Percentiles rank a stretch among this genome's conserved stretches.
phyloP scores from a whole-genome alignment of 768 basidiomycete genomes.

The Leccinum disarticulatum region DNA sequence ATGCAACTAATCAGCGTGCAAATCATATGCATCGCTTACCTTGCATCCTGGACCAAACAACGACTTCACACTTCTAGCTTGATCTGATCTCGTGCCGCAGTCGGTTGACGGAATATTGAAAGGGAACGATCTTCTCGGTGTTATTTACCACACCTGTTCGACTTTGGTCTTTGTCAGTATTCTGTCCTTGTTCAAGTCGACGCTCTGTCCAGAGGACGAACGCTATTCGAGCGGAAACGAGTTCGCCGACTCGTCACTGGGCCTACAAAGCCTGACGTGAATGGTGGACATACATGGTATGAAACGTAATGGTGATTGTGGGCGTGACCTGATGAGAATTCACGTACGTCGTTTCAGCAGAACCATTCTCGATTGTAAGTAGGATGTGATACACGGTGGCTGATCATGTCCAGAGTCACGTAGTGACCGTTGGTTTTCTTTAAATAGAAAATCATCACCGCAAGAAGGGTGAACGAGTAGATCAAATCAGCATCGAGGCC shows the following conservation, averaged over 20 bases:
- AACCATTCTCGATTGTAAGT: not conserved
- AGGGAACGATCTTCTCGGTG: not conserved
- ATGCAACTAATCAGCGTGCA: not conserved
- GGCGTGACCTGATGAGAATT: no score
- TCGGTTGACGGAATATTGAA: not conserved
- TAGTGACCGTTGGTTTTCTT: no score
- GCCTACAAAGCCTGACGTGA: not conserved
- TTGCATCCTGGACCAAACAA: not conserved
- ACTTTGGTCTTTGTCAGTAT: not conserved
- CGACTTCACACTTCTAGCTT: not conserved
- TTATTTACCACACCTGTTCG: not conserved
- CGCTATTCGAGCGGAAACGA: not conserved
- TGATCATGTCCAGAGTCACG: conserved; percentile 20
- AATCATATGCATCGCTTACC: not conserved
- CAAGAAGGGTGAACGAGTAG: conserved; percentile 31
- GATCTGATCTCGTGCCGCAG: not conserved
- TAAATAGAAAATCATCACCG: no score
- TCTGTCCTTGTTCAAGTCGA: not conserved
- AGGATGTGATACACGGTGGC: not conserved
- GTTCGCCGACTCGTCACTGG: not conserved
- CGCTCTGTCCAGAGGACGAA: not conserved
- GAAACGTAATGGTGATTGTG: no score
- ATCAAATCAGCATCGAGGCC: conserved; percentile 38
- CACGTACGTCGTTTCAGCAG: not conserved
- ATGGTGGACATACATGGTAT: no score